Conservation (phyloP, 2,329 filamentous ascomycete genomes). For the Neofusicoccum umdonicola region DNA sequence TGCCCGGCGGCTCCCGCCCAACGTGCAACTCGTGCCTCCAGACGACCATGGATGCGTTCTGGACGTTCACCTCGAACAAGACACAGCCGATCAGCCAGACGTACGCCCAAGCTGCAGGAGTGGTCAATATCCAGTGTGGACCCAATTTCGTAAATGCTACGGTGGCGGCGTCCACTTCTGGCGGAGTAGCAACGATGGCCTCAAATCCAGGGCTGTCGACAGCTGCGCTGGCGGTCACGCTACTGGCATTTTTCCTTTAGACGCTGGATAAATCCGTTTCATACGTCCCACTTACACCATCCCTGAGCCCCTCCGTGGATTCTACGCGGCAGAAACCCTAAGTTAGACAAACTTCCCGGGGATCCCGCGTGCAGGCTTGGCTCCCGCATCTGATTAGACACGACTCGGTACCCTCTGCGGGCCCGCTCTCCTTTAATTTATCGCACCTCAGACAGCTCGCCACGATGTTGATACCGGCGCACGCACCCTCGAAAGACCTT, state of each 20-base stretch:
- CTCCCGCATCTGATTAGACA: neutral
- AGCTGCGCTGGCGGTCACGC: conserved; percentile 1
- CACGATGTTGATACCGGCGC: conserved; percentile 8
- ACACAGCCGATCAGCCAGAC: conserved; percentile 65
- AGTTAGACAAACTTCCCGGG: conserved; percentile 3
- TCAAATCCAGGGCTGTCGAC: conserved; percentile 1
- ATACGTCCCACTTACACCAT: neutral
- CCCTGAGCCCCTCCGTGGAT: neutral
- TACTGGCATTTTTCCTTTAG: conserved; percentile 5
- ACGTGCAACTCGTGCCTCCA: conserved; percentile 73
- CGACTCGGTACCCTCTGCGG: conserved; percentile 2
- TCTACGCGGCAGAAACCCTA: neutral
- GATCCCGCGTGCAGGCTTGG: neutral
- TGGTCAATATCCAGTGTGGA: conserved; percentile 67
- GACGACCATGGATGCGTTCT: conserved; percentile 79
- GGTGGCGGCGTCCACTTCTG: conserved; percentile 40
- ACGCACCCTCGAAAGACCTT: neutral
- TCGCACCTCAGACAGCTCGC: conserved; percentile 1
- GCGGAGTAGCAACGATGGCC: neutral
- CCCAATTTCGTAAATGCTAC: conserved; percentile 53
- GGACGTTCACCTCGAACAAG: conserved; percentile 64
- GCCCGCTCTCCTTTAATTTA: conserved; percentile 11
- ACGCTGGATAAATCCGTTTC: neutral
- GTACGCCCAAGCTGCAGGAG: conserved; percentile 68
- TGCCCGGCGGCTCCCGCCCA: conserved; percentile 67